Evolutionary conservation across 2,329 filamentous ascomycete species (phyloP).

Genomic region (Setomelanomma holmii): DNA sequence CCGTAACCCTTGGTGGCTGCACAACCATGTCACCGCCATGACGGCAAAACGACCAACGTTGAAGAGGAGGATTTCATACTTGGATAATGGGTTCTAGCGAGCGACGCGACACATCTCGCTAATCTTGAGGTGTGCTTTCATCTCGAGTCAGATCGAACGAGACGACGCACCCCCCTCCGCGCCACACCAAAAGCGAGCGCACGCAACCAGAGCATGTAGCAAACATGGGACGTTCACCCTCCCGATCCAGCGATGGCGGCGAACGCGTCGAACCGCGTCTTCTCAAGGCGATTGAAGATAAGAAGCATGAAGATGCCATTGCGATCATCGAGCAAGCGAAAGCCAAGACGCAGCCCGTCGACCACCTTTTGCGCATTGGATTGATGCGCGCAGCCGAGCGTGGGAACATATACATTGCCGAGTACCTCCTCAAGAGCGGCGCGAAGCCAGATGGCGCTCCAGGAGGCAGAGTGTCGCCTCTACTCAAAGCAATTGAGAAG

Average conservation of each 20-base stretch:
- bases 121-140: conserved; percentile 10
- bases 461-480: conserved; percentile 37
- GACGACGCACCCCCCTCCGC: background rate
- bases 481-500: conserved; percentile 43
- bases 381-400: conserved; percentile 45
- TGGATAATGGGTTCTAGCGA: conserved; percentile 10
- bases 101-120: conserved; percentile 13
- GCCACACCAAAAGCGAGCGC: conserved; percentile 5
- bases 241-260: conserved; percentile 45
- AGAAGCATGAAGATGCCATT: conserved; percentile 36
- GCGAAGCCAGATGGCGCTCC: conserved; percentile 45
- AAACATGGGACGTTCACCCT: conserved; percentile 44
- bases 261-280: conserved; percentile 45
- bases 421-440: conserved; percentile 42
- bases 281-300: conserved; percentile 45
- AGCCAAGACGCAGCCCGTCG: conserved; percentile 37
- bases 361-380: conserved; percentile 47
- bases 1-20: conserved; percentile 20
- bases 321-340: conserved; percentile 46
- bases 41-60: conserved; percentile 3
- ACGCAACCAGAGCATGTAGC: conserved; percentile 17
- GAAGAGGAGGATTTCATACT: conserved; percentile 1
- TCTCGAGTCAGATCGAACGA: conserved; percentile 12
- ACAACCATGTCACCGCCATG: conserved; percentile 17
- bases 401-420: conserved; percentile 36